Conservation (phyloP, 768 basidiomycete species). For the Pleurotus salmoneostramineus region DNA sequence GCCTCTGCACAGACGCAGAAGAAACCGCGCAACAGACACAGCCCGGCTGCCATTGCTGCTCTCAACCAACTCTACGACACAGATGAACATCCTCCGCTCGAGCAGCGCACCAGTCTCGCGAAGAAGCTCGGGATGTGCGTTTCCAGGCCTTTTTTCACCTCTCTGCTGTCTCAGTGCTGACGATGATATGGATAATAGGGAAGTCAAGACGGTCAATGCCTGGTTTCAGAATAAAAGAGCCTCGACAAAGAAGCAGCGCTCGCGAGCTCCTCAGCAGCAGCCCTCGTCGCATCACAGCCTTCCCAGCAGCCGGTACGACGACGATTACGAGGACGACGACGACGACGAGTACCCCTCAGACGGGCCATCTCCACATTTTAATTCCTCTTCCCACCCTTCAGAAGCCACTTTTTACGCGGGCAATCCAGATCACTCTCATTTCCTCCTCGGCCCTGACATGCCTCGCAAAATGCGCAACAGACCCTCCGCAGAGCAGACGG, state of each 20-base stretch:
- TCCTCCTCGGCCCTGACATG: slow-evolving; percentile 48
- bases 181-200: slow-evolving; percentile 39
- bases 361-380: slow-evolving; percentile 22
- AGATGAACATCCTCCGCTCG: slow-evolving; percentile 70
- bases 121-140: slow-evolving; percentile 75
- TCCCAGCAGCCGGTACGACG: slow-evolving; percentile 30
- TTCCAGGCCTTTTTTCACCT: slow-evolving; percentile 14
- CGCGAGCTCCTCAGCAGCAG: slow-evolving; percentile 20
- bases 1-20: slow-evolving; percentile 44
- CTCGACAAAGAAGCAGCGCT: slow-evolving; percentile 70
- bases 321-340: slow-evolving; percentile 42
- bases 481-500: slow-evolving; percentile 60
- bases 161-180: slow-evolving; percentile 14
- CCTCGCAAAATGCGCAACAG: slow-evolving; percentile 61
- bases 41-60: slow-evolving; percentile 65
- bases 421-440: slow-evolving; percentile 46
- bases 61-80: slow-evolving; percentile 77
- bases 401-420: slow-evolving; percentile 40
- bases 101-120: slow-evolving; percentile 64
- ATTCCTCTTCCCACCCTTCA: slow-evolving; percentile 24
- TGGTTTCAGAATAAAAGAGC: slow-evolving; percentile 89
- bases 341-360: slow-evolving; percentile 34
- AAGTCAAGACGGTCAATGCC: slow-evolving; percentile 81
- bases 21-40: slow-evolving; percentile 79
- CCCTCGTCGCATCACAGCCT: slow-evolving; percentile 21